Base-by-base conservation (phyloP, 768 basidiomycete genomes). In the Sporobolomyces phaffii region DNA sequence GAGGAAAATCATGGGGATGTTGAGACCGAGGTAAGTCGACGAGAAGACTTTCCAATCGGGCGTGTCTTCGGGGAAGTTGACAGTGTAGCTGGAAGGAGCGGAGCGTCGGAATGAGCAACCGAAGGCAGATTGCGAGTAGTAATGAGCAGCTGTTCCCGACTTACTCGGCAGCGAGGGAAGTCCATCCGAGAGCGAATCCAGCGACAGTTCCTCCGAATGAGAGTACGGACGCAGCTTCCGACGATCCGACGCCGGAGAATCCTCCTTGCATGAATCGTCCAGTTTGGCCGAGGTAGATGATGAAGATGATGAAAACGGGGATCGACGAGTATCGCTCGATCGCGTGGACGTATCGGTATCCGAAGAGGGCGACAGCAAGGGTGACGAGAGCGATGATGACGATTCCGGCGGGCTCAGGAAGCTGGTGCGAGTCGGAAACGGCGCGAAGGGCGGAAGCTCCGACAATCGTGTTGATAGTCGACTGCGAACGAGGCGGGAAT, bases 351-450 rank as follows among this genome's bases (percentile, higher is more conserved):
- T 77, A 51, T 11, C 62, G 62, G 65, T 70, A 73, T 15, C 81
- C 81, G 70, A 80, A 79, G 54, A 81, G 75, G 43, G 78, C 77
- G 64, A 80, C 72, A 50, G 74, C 47, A 54, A 81, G 74, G 20
- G 80, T 81, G 54, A 77, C 62, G 58, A 81, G 36, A 5, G 81
- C 81, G 64, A 82, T 80, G 67, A 82, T 78, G 47, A 82, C 77
- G 56, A 81, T 80, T 13, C 80, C 81, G 9, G 76, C 81, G 6
- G 80, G 78, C 38, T 75, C 72, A 10, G 79, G 78, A 40, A 80
- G 78, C 31, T 73, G 64, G 69, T 77, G 58, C 10, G 54, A 61
- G 29, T 64, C 45, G 13, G 67, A 67, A 31, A 76, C 75, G 24
- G 75, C 73, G 3, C 50, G 62, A 5, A 74, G 71, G 11, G 73